A percentile compares a stretch with the other conserved stretches of the same genome.
Evolutionary conservation across 352 stramenopile genomes (phyloP).

Genomic region (Pythium volutum): DNA sequence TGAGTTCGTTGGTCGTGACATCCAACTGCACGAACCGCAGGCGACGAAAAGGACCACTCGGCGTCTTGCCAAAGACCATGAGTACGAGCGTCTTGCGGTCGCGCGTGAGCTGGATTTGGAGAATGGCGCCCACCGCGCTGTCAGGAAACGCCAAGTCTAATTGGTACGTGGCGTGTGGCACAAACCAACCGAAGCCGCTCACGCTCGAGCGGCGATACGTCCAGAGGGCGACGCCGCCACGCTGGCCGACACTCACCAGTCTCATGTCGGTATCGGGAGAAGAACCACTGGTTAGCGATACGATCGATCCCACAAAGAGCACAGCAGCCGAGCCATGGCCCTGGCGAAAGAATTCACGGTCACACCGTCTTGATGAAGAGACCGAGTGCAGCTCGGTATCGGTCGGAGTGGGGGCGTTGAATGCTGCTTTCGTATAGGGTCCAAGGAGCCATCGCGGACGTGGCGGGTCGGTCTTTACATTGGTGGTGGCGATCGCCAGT

Average conservation of each 20-base stretch:
- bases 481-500: not conserved
- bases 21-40: conserved; percentile 39
- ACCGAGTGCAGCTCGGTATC: too few relatives aligned
- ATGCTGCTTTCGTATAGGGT: conserved; percentile 23
- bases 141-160: conserved; percentile 26
- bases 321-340: conserved; percentile 29
- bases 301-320: conserved; percentile 34
- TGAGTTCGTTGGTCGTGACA: conserved; percentile 21
- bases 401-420: conserved; percentile 24
- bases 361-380: not conserved
- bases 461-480: too few relatives aligned
- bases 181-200: conserved; percentile 46
- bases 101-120: conserved; percentile 38
- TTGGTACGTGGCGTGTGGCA: conserved; percentile 21
- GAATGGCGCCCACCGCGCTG: conserved; percentile 25
- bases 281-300: not conserved
- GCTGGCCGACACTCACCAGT: conserved; percentile 45
- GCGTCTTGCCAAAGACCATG: conserved; percentile 32
- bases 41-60: conserved; percentile 9
- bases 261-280: not conserved
- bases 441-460: not conserved
- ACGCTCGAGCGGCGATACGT: conserved; percentile 36
- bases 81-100: conserved; percentile 35
- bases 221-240: conserved; percentile 35
- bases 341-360: conserved; percentile 41